These are phyloP conservation scores for Epicoccum sorghinum DNA, from an alignment of 2,329 filamentous ascomycete species.

Conservation along the genomic window DNA sequence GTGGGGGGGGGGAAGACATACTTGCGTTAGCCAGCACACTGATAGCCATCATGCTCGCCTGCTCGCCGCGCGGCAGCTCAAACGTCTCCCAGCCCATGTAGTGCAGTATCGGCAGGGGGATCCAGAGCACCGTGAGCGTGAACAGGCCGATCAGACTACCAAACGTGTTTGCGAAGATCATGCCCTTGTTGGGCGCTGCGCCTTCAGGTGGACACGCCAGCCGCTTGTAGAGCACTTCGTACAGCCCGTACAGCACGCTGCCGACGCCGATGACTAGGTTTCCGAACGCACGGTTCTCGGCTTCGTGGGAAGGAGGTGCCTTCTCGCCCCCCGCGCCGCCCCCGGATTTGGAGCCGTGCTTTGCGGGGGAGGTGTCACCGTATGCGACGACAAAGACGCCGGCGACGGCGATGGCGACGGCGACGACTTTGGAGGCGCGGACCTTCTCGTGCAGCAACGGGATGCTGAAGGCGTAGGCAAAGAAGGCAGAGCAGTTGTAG, in stretches of 20 bases:
- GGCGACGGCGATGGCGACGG: constrained; percentile 83
- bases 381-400: constrained; percentile 97
- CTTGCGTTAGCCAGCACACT: constrained; percentile 85
- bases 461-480: constrained; percentile 96
- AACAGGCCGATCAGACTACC: constrained; percentile 86
- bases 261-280: constrained; percentile 92
- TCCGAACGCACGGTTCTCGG: constrained; percentile 74
- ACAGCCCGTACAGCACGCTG: constrained; percentile 91
- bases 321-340: constrained; percentile 60
- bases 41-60: constrained; percentile 79
- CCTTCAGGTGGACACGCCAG: constrained; percentile 92
- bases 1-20: constrained; percentile 46
- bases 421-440: constrained; percentile 81
- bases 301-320: constrained; percentile 56
- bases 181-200: constrained; percentile 81
- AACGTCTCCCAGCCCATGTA: constrained; percentile 79
- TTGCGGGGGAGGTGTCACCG: constrained; percentile 68
- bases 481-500: constrained; percentile 99
- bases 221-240: constrained; percentile 96
- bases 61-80: constrained; percentile 76
- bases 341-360: constrained; percentile 62
- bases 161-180: constrained; percentile 94
- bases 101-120: constrained; percentile 86
- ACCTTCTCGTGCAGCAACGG: constrained; percentile 85
- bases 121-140: constrained; percentile 86